These are phyloP conservation scores for Bipolaris bicolor DNA, from an alignment of 2,329 filamentous ascomycete species.

Conservation along the genomic window DNA sequence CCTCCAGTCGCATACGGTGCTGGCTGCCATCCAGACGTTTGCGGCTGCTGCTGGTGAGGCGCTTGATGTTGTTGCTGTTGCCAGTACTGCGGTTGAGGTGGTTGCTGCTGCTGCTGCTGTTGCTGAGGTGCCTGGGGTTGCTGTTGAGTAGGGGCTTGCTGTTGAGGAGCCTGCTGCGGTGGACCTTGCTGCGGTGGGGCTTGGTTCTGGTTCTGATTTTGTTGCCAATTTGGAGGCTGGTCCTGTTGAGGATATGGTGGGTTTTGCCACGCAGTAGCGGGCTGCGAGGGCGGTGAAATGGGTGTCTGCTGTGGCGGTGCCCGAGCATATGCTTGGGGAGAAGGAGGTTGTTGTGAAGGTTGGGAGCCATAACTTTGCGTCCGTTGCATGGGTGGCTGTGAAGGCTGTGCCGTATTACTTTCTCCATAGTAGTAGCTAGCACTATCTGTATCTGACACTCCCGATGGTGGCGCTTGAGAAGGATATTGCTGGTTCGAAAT, in stretches of 20 bases:
- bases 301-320: constrained; percentile 35
- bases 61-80: constrained; percentile 37
- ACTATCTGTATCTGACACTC: constrained; percentile 42
- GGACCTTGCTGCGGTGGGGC: constrained; percentile 20
- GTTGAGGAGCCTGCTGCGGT: constrained; percentile 28
- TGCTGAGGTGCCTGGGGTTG: constrained; percentile 27
- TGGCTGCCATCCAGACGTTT: constrained; percentile 40
- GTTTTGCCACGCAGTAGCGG: constrained; percentile 39
- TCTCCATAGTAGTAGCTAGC: constrained; percentile 47
- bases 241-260: constrained; percentile 42
- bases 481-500: constrained; percentile 44
- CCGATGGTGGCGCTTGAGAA: constrained; percentile 42
- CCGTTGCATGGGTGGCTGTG: constrained; percentile 38
- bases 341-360: constrained; percentile 42
- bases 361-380: constrained; percentile 41
- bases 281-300: constrained; percentile 40
- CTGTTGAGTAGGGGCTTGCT: constrained; percentile 27
- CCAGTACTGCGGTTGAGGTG: constrained; percentile 17
- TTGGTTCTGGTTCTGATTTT: constrained; percentile 12
- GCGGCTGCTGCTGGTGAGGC: constrained; percentile 44
- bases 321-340: constrained; percentile 43
- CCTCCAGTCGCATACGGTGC: constrained; percentile 49
- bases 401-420: constrained; percentile 25
- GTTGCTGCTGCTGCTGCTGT: constrained; percentile 23
- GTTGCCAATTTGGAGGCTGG: constrained; percentile 33